Percentiles rank a stretch among this genome's conserved stretches.
Conservation (phyloP, 73 alveolate genomes). For the Paramecium biaurelia region DNA sequence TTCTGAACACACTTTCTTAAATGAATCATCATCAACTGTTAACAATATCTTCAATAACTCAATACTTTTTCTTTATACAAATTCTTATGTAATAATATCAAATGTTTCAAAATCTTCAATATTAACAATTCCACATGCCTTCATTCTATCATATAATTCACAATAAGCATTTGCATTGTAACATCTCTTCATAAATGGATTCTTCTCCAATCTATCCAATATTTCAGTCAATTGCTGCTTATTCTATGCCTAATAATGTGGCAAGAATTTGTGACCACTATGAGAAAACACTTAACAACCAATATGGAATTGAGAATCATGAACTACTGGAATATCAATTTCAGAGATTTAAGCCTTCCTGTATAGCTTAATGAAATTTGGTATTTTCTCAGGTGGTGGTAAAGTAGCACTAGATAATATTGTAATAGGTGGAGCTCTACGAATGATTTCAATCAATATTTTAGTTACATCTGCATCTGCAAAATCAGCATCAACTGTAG, state of each 20-base stretch:
- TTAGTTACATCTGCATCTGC: constrained; percentile 27
- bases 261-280: constrained; percentile 28
- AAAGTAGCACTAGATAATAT: constrained; percentile 33
- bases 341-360: not conserved
- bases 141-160: constrained; percentile 49
- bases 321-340: not conserved
- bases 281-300: constrained; percentile 49
- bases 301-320: constrained; percentile 39
- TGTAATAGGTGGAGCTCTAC: constrained; percentile 49
- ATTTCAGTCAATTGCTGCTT: not conserved
- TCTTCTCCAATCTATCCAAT: not conserved
- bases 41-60: not conserved
- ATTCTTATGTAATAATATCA: constrained; percentile 16
- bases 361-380: not conserved
- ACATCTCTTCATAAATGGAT: constrained; percentile 41
- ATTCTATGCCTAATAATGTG: constrained; percentile 29
- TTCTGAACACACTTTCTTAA: constrained; percentile 25
- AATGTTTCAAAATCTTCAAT: constrained; percentile 40
- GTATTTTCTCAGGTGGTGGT: constrained; percentile 39
- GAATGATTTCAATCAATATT: not conserved
- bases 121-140: not conserved
- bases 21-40: not conserved
- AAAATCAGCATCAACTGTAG: constrained; percentile 56
- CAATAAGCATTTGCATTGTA: constrained; percentile 56
- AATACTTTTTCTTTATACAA: constrained; percentile 38